phyloP scores from a whole-genome alignment of 1,139 yeast species.

The Pichia sp. region DNA sequence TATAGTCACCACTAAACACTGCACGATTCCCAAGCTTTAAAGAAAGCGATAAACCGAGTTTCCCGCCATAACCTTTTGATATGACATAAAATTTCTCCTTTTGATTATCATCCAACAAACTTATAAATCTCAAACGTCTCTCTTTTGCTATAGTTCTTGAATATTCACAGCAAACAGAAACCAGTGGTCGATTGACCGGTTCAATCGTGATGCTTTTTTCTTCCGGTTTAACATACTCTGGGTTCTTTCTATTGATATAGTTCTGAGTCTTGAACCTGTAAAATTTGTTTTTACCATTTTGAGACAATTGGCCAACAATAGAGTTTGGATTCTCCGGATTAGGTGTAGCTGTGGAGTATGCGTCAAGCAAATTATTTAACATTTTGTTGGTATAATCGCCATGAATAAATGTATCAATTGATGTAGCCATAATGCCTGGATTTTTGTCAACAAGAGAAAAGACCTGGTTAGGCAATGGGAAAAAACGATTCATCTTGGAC shows the following conservation, averaged over 20 bases:
- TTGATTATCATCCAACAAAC: not conserved
- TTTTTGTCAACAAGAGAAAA: constrained; percentile 34
- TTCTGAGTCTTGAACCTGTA: constrained; percentile 50
- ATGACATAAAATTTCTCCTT: constrained; percentile 1
- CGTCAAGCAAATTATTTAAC: constrained; percentile 8
- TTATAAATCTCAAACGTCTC: constrained; percentile 2
- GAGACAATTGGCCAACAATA: constrained; percentile 58
- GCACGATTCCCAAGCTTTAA: not conserved
- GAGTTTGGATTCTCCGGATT: constrained; percentile 5
- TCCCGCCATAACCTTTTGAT: constrained; percentile 4
- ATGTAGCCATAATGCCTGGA: constrained; percentile 52
- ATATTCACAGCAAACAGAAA: not conserved
- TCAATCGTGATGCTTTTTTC: not conserved
- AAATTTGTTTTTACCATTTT: constrained; percentile 65
- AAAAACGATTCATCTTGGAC: constrained; percentile 31
- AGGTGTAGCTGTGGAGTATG: constrained; percentile 5
- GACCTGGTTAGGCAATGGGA: constrained; percentile 58
- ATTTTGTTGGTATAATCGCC: constrained; percentile 30
- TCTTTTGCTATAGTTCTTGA: constrained; percentile 10
- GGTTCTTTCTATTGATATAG: constrained; percentile 45
- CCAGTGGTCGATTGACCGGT: not conserved
- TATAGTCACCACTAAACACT: not conserved
- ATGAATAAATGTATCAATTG: constrained; percentile 37
- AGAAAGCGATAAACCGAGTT: not conserved
- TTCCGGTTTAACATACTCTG: constrained; percentile 25